Conservation (phyloP, 371 early-diverging fungal genomes). For the Coemansia sp. region DNA sequence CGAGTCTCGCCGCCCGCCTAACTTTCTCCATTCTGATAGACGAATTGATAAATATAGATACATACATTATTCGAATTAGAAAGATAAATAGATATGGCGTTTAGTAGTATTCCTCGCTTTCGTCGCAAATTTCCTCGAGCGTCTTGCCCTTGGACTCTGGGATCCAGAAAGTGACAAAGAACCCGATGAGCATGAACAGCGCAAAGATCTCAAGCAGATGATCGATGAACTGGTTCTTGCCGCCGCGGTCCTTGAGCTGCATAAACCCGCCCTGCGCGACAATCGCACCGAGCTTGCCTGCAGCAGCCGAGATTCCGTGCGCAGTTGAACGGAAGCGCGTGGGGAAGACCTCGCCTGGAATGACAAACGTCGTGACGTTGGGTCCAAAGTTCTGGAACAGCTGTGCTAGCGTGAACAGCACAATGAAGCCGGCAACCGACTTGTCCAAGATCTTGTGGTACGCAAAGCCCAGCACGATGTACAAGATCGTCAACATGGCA, state of each 20-base stretch:
- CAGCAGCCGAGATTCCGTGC: constrained; percentile 87
- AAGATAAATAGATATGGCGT: background rate
- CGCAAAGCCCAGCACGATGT: constrained; percentile 70
- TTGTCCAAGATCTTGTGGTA: constrained; percentile 60
- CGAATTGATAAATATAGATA: background rate
- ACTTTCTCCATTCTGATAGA: background rate
- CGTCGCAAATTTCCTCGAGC: constrained; percentile 61
- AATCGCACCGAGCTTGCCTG: constrained; percentile 85
- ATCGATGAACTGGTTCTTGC: constrained; percentile 62
- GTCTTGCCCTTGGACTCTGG: constrained; percentile 78
- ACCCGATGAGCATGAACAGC: constrained; percentile 72
- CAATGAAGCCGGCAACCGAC: constrained; percentile 64
- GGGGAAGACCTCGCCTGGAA: constrained; percentile 87
- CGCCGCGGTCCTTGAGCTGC: constrained; percentile 69
- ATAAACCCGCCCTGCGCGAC: constrained; percentile 75
- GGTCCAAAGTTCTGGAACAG: constrained; percentile 92
- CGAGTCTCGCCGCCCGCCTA: background rate
- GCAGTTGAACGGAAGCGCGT: constrained; percentile 81
- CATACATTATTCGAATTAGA: background rate
- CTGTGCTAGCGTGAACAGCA: constrained; percentile 74
- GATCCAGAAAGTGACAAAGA: constrained; percentile 63
- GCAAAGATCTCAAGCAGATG: constrained; percentile 74
- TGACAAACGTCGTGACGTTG: constrained; percentile 84
- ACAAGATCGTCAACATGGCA: constrained; percentile 66
- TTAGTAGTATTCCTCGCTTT: constrained; percentile 43